These are phyloP conservation scores for Bipolaris zeicola DNA, from an alignment of 2,329 filamentous ascomycete species.

Conservation along the genomic window DNA sequence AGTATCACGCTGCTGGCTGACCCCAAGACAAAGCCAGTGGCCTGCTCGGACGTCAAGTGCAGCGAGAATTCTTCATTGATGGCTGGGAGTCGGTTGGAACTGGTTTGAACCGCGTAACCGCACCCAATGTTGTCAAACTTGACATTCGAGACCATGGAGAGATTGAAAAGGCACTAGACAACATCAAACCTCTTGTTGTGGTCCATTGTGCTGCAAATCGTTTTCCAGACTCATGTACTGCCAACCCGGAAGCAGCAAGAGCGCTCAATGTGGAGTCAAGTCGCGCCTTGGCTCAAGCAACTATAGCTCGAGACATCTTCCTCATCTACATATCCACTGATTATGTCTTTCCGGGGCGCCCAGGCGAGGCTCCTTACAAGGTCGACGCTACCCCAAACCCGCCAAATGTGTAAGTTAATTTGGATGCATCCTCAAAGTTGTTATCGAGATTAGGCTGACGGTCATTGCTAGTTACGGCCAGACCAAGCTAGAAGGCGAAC, in stretches of 20 bases:
- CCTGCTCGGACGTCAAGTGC: constrained; percentile 79
- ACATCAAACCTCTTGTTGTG: constrained; percentile 71
- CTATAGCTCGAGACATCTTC: constrained; percentile 64
- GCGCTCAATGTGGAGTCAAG: constrained; percentile 77
- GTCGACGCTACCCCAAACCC: constrained; percentile 67
- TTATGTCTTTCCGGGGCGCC: constrained; percentile 75
- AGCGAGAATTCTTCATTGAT: constrained; percentile 69
- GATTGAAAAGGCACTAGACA: constrained; percentile 55
- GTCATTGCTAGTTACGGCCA: constrained; percentile 62
- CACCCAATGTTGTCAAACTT: constrained; percentile 65
- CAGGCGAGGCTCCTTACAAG: constrained; percentile 84
- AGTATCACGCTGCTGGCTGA: constrained; percentile 19
- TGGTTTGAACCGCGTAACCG: constrained; percentile 72
- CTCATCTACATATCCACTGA: constrained; percentile 83
- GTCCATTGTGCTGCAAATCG: constrained; percentile 91
- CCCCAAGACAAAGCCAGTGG: constrained; percentile 63
- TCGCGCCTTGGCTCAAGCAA: constrained; percentile 67
- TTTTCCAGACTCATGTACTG: constrained; percentile 83
- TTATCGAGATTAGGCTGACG: constrained; percentile 2
- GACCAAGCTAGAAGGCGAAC: constrained; percentile 73
- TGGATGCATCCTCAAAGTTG: neutral
- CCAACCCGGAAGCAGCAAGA: constrained; percentile 75
- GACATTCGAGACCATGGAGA: constrained; percentile 56
- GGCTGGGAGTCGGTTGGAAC: constrained; percentile 60
- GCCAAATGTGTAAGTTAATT: constrained; percentile 64